Conservation (phyloP, 1,284 basidiomycete species). For the Nidula niveotomentosa region DNA sequence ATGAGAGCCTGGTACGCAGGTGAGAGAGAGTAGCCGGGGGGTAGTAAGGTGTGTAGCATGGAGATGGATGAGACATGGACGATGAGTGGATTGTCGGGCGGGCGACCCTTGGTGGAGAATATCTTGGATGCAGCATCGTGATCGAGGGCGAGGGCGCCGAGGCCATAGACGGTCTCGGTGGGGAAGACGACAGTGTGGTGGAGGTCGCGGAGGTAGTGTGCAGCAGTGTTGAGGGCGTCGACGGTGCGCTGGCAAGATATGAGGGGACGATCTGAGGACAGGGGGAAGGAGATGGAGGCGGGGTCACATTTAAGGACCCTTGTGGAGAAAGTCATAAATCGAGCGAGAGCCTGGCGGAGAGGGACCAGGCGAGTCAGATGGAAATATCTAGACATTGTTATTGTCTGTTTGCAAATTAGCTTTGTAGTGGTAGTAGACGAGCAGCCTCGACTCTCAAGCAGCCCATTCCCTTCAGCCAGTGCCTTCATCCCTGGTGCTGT, state of each 20-base stretch:
- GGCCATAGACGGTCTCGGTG: constrained; percentile 98
- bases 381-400: constrained; percentile 1
- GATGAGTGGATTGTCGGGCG: constrained; percentile 96
- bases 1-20: constrained; percentile 73
- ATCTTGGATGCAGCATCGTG: constrained; percentile 70
- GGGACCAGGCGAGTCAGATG: constrained; percentile 21
- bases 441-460: too few species aligned
- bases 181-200: constrained; percentile 82
- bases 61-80: constrained; percentile 88
- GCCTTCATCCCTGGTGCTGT: constrained; percentile 13
- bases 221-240: constrained; percentile 45
- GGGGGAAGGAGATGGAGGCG: constrained; percentile 48
- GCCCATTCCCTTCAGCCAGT: background rate
- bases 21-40: constrained; percentile 58
- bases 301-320: constrained; percentile 55
- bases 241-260: constrained; percentile 45
- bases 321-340: constrained; percentile 23
- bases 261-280: constrained; percentile 34
- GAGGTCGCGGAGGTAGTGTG: constrained; percentile 42
- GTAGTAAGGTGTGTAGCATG: constrained; percentile 82
- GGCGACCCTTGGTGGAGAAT: constrained; percentile 90
- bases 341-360: constrained; percentile 22
- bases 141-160: constrained; percentile 85
- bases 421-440: too few species aligned
- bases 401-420: too few species aligned